Conservation (phyloP, 345 rosid species). For the Boechera divaricarpa region DNA sequence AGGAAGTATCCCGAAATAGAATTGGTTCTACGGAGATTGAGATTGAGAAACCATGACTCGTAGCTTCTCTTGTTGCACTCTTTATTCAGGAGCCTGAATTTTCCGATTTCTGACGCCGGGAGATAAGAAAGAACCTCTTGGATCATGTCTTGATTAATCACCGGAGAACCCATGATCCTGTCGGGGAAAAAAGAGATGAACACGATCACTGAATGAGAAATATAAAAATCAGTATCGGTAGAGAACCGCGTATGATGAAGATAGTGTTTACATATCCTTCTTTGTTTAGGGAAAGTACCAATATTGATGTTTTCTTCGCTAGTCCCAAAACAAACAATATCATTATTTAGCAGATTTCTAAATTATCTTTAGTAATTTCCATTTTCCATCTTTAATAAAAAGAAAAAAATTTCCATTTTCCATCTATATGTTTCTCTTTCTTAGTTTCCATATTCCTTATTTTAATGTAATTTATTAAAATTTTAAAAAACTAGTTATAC, state of each 20-base stretch:
- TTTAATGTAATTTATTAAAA: too few relatives aligned
- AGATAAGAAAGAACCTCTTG: conserved; percentile 26
- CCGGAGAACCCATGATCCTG: conserved; percentile 8
- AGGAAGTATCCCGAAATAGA: conserved; percentile 23
- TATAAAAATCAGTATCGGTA: not conserved
- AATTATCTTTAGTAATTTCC: too few relatives aligned
- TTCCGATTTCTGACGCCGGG: not conserved
- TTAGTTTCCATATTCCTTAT: too few relatives aligned
- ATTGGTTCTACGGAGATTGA: not conserved
- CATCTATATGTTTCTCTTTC: too few relatives aligned
- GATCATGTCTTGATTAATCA: conserved; percentile 1
- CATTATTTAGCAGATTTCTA: too few relatives aligned
- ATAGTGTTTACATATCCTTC: not conserved
- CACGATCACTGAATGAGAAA: not conserved
- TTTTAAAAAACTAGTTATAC: too few relatives aligned
- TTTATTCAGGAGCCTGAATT: conserved; percentile 17
- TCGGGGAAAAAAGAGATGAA: not conserved
- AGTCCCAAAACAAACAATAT: not conserved
- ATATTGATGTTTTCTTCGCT: not conserved
- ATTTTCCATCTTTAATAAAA: too few relatives aligned
- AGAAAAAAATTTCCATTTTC: too few relatives aligned
- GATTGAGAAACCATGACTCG: conserved; percentile 21
- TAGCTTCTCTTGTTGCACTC: conserved; percentile 32
- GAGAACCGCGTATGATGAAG: not conserved
- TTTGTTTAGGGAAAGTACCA: not conserved